A percentile compares a stretch with the other conserved stretches of the same genome.
Evolutionary conservation across 1,284 basidiomycete genomes (phyloP).

Genomic region (Naganishia sp.): DNA sequence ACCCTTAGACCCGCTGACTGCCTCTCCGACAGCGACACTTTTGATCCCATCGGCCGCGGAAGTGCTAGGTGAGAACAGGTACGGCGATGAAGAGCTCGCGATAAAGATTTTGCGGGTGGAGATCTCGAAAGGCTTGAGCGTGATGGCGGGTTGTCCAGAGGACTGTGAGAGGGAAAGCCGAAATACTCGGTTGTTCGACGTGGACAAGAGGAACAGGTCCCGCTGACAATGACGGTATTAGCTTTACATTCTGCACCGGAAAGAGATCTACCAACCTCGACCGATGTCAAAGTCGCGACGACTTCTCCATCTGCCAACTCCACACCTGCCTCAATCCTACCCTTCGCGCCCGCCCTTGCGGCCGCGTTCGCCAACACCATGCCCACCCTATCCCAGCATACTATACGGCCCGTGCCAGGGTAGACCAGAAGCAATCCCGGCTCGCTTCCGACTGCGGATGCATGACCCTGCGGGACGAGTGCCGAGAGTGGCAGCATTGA

Average conservation of each 20-base stretch:
- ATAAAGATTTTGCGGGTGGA: conserved; percentile 24
- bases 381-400: conserved; percentile 25
- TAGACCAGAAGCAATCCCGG: conserved; percentile 24
- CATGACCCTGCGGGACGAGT: conserved; percentile 13
- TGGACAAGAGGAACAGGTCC: conserved; percentile 20
- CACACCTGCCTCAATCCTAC: conserved; percentile 1
- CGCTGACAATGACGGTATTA: background rate
- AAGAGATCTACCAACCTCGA: conserved; percentile 10
- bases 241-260: background rate
- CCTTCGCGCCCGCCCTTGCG: background rate
- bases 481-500: conserved; percentile 7
- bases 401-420: conserved; percentile 9
- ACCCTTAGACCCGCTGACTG: conserved; percentile 9
- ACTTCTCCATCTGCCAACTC: conserved; percentile 19
- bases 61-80: conserved; percentile 3
- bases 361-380: conserved; percentile 18
- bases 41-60: conserved; percentile 1
- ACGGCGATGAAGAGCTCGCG: conserved; percentile 3
- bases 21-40: conserved; percentile 14
- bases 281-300: conserved; percentile 1
- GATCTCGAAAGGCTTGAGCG: conserved; percentile 13
- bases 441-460: conserved; percentile 17
- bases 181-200: conserved; percentile 6
- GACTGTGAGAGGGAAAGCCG: conserved; percentile 16
- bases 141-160: conserved; percentile 13